These are phyloP conservation scores for Boletus subparvulus DNA, from an alignment of 768 basidiomycete genomes.

Conservation along the genomic window DNA sequence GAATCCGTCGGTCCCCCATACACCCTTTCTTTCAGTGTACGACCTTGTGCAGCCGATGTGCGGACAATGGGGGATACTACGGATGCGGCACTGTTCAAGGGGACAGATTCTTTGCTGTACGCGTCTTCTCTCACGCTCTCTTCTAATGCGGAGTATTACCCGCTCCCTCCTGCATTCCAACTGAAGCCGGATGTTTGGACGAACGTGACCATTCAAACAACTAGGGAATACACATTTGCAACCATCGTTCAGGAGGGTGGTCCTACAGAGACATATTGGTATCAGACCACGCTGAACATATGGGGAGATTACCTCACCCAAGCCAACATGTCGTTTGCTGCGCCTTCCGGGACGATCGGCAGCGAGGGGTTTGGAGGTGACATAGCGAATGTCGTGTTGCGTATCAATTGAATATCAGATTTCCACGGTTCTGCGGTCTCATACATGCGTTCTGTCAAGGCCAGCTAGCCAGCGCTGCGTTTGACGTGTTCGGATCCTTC, in stretches of 20 bases:
- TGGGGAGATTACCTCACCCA: constrained; percentile 40
- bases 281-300: constrained; percentile 38
- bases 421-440: neutral
- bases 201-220: constrained; percentile 39
- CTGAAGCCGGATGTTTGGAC: constrained; percentile 34
- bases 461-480: neutral
- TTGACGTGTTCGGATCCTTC: neutral
- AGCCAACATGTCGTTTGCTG: constrained; percentile 47
- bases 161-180: constrained; percentile 29
- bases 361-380: constrained; percentile 36
- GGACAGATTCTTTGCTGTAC: constrained; percentile 37
- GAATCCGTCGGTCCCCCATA: constrained; percentile 46
- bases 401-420: constrained; percentile 15
- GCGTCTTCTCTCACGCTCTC: constrained; percentile 40
- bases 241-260: constrained; percentile 21
- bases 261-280: constrained; percentile 27
- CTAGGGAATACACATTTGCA: constrained; percentile 36
- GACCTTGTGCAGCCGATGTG: constrained; percentile 24
- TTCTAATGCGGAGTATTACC: constrained; percentile 38
- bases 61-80: constrained; percentile 11
- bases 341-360: constrained; percentile 38
- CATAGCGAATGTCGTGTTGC: constrained; percentile 31
- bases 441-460: neutral
- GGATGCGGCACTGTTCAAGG: constrained; percentile 33
- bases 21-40: constrained; percentile 40